A percentile compares a stretch with the other conserved stretches of the same genome.
Evolutionary conservation across 495 filamentous ascomycete species (phyloP).

Genomic region (Hypomontagnella submonticulosa): DNA sequence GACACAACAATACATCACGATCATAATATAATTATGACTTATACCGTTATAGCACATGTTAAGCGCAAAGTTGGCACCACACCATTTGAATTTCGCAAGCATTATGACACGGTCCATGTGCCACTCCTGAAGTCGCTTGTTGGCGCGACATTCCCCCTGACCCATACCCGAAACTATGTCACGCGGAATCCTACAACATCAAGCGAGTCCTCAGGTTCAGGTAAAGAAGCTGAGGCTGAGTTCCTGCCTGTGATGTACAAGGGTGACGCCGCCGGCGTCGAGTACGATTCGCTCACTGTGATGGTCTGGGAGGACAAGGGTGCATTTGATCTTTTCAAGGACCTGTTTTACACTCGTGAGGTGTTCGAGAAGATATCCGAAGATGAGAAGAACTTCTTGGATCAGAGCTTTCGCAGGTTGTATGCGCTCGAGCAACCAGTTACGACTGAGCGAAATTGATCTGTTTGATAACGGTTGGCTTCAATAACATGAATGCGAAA

Average conservation of each 20-base stretch:
- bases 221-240: neutral
- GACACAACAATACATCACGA: no score
- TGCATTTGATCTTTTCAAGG: neutral
- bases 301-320: constrained; percentile 1
- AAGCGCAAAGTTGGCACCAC: constrained; percentile 2
- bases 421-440: no score
- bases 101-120: constrained; percentile 3
- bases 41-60: neutral
- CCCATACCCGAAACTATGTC: neutral
- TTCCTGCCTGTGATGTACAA: neutral
- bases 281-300: neutral
- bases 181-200: neutral
- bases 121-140: neutral
- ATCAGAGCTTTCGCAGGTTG: no score
- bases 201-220: neutral
- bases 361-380: neutral
- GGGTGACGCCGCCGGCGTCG: neutral
- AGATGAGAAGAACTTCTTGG: neutral
- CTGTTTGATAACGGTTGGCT: no score
- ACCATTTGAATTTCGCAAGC: neutral
- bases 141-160: neutral
- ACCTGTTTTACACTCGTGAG: neutral
- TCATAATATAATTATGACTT: constrained; percentile 1
- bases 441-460: no score
- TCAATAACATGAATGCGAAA: no score